Evolutionary conservation across 306 rosid species (phyloP).

Genomic region (Corylus heterophylla): DNA sequence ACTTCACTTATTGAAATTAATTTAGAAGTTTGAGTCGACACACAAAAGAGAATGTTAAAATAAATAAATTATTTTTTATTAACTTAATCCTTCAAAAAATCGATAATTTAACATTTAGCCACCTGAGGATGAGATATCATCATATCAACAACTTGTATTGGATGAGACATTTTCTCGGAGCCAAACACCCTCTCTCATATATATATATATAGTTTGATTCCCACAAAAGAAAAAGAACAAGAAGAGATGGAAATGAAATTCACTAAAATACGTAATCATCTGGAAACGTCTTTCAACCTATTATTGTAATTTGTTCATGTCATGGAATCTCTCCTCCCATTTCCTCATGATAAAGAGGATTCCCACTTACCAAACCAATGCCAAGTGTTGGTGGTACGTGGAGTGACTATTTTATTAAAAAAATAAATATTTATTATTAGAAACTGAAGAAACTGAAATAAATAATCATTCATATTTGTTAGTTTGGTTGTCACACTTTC

Average conservation of each 20-base stretch:
- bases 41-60: no score
- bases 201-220: not conserved
- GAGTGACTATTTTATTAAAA: no score
- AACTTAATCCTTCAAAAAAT: no score
- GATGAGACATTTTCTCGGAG: not conserved
- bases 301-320: no score
- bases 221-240: not conserved
- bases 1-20: no score
- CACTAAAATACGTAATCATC: not conserved
- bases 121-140: not conserved
- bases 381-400: not conserved
- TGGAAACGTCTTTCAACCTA: not conserved
- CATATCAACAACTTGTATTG: not conserved
- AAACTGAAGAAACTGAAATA: no score
- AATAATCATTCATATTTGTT: no score
- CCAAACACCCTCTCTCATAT: not conserved
- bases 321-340: not conserved
- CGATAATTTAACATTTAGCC: no score
- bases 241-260: not conserved
- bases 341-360: not conserved
- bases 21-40: no score
- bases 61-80: no score
- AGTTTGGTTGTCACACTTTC: no score
- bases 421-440: not conserved
- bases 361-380: not conserved